phyloP scores from a whole-genome alignment of 1,284 basidiomycete species.

The Athelia psychrophila region DNA sequence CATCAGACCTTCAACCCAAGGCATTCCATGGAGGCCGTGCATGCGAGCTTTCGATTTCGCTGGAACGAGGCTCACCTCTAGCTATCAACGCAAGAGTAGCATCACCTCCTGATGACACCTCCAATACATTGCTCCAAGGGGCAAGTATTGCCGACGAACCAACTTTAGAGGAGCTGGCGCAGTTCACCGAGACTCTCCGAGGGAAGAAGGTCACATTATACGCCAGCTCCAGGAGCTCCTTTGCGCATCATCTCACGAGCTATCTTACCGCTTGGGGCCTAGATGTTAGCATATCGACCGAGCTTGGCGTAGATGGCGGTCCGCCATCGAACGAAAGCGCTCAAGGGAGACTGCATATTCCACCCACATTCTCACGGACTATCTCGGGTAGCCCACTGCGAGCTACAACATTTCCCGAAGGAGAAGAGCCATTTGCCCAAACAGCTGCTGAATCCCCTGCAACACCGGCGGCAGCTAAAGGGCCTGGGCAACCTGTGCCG shows the following conservation, averaged over 20 bases:
- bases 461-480: slow-evolving; percentile 7
- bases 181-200: slow-evolving; percentile 78
- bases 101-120: slow-evolving; percentile 41
- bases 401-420: not conserved
- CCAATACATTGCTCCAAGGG: slow-evolving; percentile 23
- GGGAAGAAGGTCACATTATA: slow-evolving; percentile 82
- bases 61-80: slow-evolving; percentile 51
- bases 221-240: slow-evolving; percentile 78
- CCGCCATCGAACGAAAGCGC: not conserved
- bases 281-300: slow-evolving; percentile 78
- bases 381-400: not conserved
- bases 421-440: not conserved
- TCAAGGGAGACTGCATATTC: not conserved
- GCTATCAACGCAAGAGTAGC: slow-evolving; percentile 16
- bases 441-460: not conserved
- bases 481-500: slow-evolving; percentile 17
- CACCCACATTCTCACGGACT: not conserved
- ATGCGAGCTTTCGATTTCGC: slow-evolving; percentile 51
- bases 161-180: slow-evolving; percentile 68
- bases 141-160: slow-evolving; percentile 64
- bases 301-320: slow-evolving; percentile 44
- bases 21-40: slow-evolving; percentile 42
- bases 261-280: slow-evolving; percentile 94
- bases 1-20: slow-evolving; percentile 41
- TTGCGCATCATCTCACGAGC: slow-evolving; percentile 87